These are phyloP conservation scores for Fusarium guadeloupense DNA, from an alignment of 2,329 filamentous ascomycete species.

Conservation along the genomic window DNA sequence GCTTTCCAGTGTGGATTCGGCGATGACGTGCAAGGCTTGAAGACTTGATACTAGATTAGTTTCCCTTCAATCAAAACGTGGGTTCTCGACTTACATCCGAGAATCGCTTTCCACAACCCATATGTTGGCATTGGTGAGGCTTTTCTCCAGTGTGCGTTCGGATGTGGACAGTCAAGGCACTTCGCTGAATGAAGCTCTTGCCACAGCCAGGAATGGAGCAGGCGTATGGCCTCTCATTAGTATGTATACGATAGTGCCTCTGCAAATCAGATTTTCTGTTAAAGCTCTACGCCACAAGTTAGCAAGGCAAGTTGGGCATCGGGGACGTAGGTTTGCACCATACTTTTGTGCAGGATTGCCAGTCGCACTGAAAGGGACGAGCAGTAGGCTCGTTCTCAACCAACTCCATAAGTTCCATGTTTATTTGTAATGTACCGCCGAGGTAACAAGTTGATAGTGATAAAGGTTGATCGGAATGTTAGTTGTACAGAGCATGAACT, in stretches of 20 bases:
- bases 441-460: constrained; percentile 1
- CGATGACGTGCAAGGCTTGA: constrained; percentile 72
- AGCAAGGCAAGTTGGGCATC: constrained; percentile 1
- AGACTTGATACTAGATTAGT: constrained; percentile 55
- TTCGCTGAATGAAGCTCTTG: constrained; percentile 77
- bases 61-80: background rate
- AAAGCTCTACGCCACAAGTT: constrained; percentile 64
- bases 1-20: constrained; percentile 72
- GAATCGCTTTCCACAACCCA: constrained; percentile 73
- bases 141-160: constrained; percentile 78
- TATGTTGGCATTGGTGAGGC: constrained; percentile 72
- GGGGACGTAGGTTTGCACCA: constrained; percentile 31
- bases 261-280: constrained; percentile 77
- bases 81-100: constrained; percentile 67
- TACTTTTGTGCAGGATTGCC: constrained; percentile 70
- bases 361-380: constrained; percentile 71
- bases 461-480: background rate
- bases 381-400: constrained; percentile 70
- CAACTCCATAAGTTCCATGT: constrained; percentile 71
- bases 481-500: constrained; percentile 5
- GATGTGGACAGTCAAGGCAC: constrained; percentile 75
- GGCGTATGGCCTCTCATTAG: constrained; percentile 73
- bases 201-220: constrained; percentile 69
- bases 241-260: constrained; percentile 76
- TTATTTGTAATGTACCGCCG: background rate